Base-by-base conservation (phyloP, 1,284 basidiomycete genomes). In the Phenoliferia sp. region DNA sequence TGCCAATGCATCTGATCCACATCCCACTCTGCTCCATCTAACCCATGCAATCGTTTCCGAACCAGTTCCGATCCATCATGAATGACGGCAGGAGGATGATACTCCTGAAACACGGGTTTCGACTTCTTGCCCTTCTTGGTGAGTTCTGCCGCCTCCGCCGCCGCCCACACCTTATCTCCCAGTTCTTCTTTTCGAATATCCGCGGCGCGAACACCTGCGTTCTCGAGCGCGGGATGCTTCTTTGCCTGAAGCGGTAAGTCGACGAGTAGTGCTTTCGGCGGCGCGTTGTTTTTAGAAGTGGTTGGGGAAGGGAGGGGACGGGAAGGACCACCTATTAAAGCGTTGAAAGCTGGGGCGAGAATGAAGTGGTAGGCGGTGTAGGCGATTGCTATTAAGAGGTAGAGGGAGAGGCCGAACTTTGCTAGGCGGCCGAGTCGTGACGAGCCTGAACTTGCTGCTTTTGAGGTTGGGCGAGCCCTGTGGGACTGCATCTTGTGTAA, bases 1-100 rank as follows among this genome's bases (percentile, higher is more conserved):
- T 76, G 65, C 75, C 75, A 76, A n/a, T 69, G 57, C 62, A 76
- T 71, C 59, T 70, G 50, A 50, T 75, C 74, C 33, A 52, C 48
- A 52, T 72, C 65, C 75, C 74, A 75, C 33, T 76, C 74, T 29
- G 70, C 68, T 10, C 69, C 72, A 16, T 71, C 64, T 44, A 75
- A 67, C 2, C 72, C 72, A 50, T 66, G 55, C 55, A 68, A 31
- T 33, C 72, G 68, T 36, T 64, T 65, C 19, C 52, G 62, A 0
- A 66, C 66, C 52, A 73, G 65, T 50, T 65, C 64, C 31, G 36
- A 32, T 10, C 66, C 68, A 48, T 73, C 71, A 29, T 58, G 22
- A 32, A 73, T 7, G 31, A 65, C 65, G 19, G 19, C 63, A 3
- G 68, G 73, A 15, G 62, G 50, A 6, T 48, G 36, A 62, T 73